Percentiles rank a stretch among this genome's conserved stretches.
phyloP scores from a whole-genome alignment of 495 filamentous ascomycete genomes.

The Chaetomium tenue region DNA sequence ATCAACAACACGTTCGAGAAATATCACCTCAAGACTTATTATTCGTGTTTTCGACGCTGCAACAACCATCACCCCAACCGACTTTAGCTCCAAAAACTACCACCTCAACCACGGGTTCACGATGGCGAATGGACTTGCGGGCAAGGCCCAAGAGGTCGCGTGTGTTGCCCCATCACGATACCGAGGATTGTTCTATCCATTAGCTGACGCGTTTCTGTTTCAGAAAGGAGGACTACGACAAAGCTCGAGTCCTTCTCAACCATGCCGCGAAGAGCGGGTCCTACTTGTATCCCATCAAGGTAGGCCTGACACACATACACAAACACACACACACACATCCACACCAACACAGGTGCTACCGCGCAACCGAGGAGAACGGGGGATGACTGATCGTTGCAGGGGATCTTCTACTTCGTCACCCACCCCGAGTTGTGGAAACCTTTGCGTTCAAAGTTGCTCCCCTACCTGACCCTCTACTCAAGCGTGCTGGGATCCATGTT shows the following conservation, averaged over 20 bases:
- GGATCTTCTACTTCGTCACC: conserved; percentile 73
- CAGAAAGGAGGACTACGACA: conserved; percentile 58
- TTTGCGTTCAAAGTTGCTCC: conserved; percentile 63
- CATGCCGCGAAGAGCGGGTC: conserved; percentile 69
- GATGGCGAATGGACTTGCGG: conserved; percentile 33
- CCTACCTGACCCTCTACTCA: conserved; percentile 66
- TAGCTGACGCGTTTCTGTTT: conserved; percentile 17
- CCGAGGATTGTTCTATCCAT: neutral
- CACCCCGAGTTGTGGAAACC: conserved; percentile 67
- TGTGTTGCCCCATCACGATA: conserved; percentile 31
- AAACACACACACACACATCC: too few species aligned
- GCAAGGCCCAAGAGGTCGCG: conserved; percentile 53
- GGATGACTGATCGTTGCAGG: conserved; percentile 32
- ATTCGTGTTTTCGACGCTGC: neutral
- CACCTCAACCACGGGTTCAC: neutral
- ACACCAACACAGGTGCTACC: neutral
- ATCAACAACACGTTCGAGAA: neutral
- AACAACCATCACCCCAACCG: neutral
- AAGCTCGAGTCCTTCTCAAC: conserved; percentile 52
- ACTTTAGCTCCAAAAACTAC: neutral
- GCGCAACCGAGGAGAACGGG: neutral
- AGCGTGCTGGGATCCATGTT: conserved; percentile 75
- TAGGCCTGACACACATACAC: conserved; percentile 28
- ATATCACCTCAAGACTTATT: neutral
- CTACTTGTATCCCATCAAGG: conserved; percentile 86